A percentile compares a stretch with the other conserved stretches of the same genome.
Evolutionary conservation across 2,329 filamentous ascomycete species (phyloP).

Genomic region (Sphaerostilbella broomeana): DNA sequence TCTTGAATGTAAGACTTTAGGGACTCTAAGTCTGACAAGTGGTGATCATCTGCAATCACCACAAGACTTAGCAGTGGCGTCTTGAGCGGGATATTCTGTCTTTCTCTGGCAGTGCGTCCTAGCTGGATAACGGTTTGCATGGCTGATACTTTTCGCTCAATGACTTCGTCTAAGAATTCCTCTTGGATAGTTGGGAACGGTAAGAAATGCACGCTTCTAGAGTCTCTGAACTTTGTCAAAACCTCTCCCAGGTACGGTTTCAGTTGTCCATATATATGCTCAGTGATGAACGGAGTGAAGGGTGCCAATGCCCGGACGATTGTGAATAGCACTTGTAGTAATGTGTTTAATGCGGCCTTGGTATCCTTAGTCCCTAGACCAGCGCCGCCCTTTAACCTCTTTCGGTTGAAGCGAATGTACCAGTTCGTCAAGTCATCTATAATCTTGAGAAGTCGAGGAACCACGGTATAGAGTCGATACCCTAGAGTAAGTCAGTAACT

Average conservation of each 20-base stretch:
- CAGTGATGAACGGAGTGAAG: conserved; percentile 92
- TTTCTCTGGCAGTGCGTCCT: conserved; percentile 77
- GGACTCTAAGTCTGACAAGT: conserved; percentile 79
- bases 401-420: conserved; percentile 94
- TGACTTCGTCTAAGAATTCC: conserved; percentile 77
- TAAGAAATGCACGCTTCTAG: conserved; percentile 87
- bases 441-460: conserved; percentile 71
- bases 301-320: conserved; percentile 82
- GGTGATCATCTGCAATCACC: conserved; percentile 81
- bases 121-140: conserved; percentile 98
- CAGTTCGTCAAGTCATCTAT: conserved; percentile 98
- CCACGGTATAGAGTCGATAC: conserved; percentile 83
- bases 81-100: conserved; percentile 78
- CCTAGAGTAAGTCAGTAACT: conserved; percentile 34
- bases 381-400: conserved; percentile 83
- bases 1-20: conserved; percentile 84
- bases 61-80: conserved; percentile 84
- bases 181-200: conserved; percentile 81
- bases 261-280: conserved; percentile 85
- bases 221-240: too few relatives aligned
- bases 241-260: conserved; percentile 70
- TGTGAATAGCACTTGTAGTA: conserved; percentile 90
- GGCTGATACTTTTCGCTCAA: conserved; percentile 78
- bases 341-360: conserved; percentile 80
- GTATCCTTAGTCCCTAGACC: conserved; percentile 84